Base-by-base conservation (phyloP, 192 early-diverging fungal species). In the Podila clonocystis region DNA sequence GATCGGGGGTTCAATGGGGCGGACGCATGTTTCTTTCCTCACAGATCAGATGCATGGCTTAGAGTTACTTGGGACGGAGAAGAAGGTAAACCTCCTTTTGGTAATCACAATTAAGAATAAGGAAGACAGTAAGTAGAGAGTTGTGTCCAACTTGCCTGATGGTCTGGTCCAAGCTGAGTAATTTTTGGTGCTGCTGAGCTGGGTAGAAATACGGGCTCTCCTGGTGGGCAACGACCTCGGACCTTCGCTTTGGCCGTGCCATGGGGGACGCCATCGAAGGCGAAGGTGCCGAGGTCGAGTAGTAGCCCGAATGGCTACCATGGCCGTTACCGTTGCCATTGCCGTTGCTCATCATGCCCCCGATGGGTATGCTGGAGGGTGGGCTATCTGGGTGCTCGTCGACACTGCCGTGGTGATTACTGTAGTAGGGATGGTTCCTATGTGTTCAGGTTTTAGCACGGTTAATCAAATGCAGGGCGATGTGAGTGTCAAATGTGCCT, bases 191-290 rank as follows among this genome's bases (percentile, higher is more conserved):
- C 52, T 95, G 94, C 55, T 87, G 85, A 11, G 91, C 92, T 2
- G 85, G 73, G 45, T 84, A 88, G 66, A 96, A 96, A 63, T 91
- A 92, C 8, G 92, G 92, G 20, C 88, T 89, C 9, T 89, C 84
- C 62, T 89, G 85, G 29, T 86, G 80, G 0, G 85, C 75, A 62
- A 87, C 78, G 34, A 83, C 71, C 17, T 86, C 75, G 4, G 71
- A 73, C 4, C 71, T 67, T 38, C 70, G 57, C 30, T 73, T 75
- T 19, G 26, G 50, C 0, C 63, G 33, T 31, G 48, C 29, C 13
- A 59, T 60, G 9, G 36, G 38, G 0, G 67, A 28, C 4, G 72
- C 59, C 8, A 72, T 61, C 24, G 68, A 63, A 2, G 73, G 63
- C 5, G 67, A 69, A 9, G 74, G 82, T 9, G 73, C 69, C 0